Conservation (phyloP, 2,329 filamentous ascomycete species). For the Colletotrichum sp. region DNA sequence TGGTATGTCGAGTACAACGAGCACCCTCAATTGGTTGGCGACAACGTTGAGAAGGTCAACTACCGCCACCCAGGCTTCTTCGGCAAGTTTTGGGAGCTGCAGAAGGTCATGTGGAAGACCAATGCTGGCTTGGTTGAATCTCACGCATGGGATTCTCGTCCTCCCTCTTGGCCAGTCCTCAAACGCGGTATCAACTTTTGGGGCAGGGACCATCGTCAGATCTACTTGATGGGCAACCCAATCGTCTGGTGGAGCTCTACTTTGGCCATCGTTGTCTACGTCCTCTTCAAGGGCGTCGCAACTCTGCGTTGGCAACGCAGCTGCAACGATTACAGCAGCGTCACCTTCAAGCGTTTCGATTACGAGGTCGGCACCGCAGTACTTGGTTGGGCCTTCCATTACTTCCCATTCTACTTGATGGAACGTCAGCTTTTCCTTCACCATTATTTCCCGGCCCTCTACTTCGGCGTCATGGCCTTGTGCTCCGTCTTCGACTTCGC, state of each 20-base stretch:
- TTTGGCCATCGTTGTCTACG: slow-evolving; percentile 75
- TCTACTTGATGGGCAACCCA: slow-evolving; percentile 95
- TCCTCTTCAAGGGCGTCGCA: slow-evolving; percentile 84
- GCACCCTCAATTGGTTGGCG: slow-evolving; percentile 73
- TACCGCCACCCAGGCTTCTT: slow-evolving; percentile 95
- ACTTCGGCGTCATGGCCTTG: slow-evolving; percentile 89
- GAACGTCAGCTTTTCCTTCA: slow-evolving; percentile 97
- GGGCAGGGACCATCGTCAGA: slow-evolving; percentile 91
- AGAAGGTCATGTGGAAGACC: slow-evolving; percentile 98
- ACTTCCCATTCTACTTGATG: slow-evolving; percentile 99
- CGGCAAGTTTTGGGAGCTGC: slow-evolving; percentile 96
- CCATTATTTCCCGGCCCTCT: slow-evolving; percentile 96
- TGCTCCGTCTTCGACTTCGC: slow-evolving; percentile 90
- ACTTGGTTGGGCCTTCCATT: slow-evolving; percentile 95
- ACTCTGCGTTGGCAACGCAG: slow-evolving; percentile 93
- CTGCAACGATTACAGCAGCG: slow-evolving; percentile 81
- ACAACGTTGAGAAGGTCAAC: slow-evolving; percentile 89
- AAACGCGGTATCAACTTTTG: slow-evolving; percentile 98
- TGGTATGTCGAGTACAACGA: slow-evolving; percentile 96
- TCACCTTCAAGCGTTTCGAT: slow-evolving; percentile 94
- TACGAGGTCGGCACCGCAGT: slow-evolving; percentile 93
- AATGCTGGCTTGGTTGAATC: slow-evolving; percentile 96
- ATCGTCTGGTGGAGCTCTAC: slow-evolving; percentile 94
- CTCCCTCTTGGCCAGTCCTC: slow-evolving; percentile 89
- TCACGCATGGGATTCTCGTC: slow-evolving; percentile 97